Evolutionary conservation across 257 asterid genomes (phyloP).

Genomic region (Knoxia roxburghii): DNA sequence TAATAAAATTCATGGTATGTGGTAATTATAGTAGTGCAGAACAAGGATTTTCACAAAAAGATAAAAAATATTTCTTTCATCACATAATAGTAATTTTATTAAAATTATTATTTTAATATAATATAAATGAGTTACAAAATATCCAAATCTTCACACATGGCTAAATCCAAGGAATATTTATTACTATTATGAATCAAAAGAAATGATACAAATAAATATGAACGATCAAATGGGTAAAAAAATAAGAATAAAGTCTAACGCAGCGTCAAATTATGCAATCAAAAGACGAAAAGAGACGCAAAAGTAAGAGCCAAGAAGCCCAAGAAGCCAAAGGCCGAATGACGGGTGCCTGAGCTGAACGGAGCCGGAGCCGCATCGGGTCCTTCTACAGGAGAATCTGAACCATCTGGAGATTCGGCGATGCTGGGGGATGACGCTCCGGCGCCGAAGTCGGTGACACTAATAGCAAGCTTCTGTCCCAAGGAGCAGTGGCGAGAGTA

Average conservation of each 20-base stretch:
- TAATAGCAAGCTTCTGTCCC: conserved; percentile 20
- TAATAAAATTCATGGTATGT: no score
- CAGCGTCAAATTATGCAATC: background rate
- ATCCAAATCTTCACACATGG: no score
- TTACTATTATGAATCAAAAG: background rate
- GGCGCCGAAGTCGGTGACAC: background rate
- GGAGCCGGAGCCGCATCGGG: conserved; percentile 11
- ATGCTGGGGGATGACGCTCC: background rate
- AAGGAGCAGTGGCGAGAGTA: conserved; percentile 13
- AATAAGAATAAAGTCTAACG: background rate
- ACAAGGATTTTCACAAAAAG: no score
- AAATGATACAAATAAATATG: background rate
- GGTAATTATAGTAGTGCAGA: no score
- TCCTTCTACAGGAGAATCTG: background rate
- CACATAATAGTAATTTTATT: no score
- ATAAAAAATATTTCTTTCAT: no score
- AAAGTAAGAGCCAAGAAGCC: conserved; percentile 12
- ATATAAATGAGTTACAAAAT: no score
- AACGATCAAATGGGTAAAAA: background rate
- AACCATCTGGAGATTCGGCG: conserved; percentile 7
- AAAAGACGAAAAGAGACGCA: background rate
- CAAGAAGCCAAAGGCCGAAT: conserved; percentile 2
- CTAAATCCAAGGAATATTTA: background rate
- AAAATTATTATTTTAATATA: no score
- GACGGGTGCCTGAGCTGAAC: conserved; percentile 10